A percentile compares a stretch with the other conserved stretches of the same genome.
These are phyloP conservation scores for Kockiozyma suomiensis DNA, from an alignment of 805 yeast species.

Conservation along the genomic window DNA sequence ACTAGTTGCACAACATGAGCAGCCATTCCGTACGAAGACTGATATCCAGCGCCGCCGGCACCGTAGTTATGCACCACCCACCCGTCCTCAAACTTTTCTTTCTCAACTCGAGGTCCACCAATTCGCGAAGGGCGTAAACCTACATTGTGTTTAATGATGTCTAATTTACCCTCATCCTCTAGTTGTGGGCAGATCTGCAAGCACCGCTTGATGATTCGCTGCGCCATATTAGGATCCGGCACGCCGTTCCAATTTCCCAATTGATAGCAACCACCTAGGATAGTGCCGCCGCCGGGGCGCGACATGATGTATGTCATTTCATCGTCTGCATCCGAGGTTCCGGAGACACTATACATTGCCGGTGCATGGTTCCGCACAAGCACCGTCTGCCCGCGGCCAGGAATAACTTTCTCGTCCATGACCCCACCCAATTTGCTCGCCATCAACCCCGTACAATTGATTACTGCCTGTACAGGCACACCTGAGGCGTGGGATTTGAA, in stretches of 20 bases:
- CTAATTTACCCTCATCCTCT: slow-evolving; percentile 45
- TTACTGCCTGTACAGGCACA: slow-evolving; percentile 48
- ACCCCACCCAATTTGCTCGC: slow-evolving; percentile 68
- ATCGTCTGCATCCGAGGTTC: slow-evolving; percentile 29
- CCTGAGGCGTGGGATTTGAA: slow-evolving; percentile 45
- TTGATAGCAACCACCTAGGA: slow-evolving; percentile 76
- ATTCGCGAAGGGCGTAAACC: slow-evolving; percentile 77
- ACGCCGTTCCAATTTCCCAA: slow-evolving; percentile 63
- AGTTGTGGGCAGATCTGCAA: slow-evolving; percentile 45
- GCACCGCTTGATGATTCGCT: slow-evolving; percentile 59
- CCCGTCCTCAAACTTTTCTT: slow-evolving; percentile 48
- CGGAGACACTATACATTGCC: slow-evolving; percentile 27
- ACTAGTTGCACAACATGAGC: slow-evolving; percentile 44
- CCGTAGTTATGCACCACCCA: slow-evolving; percentile 62
- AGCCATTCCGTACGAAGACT: slow-evolving; percentile 70
- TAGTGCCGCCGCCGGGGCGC: slow-evolving; percentile 58
- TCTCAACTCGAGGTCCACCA: slow-evolving; percentile 75
- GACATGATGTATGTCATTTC: slow-evolving; percentile 36
- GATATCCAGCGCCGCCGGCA: slow-evolving; percentile 78
- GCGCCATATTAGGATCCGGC: slow-evolving; percentile 59
- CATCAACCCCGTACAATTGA: slow-evolving; percentile 79
- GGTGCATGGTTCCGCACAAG: slow-evolving; percentile 50
- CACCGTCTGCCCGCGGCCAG: slow-evolving; percentile 80
- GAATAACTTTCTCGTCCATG: slow-evolving; percentile 60
- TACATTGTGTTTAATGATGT: slow-evolving; percentile 65